phyloP scores from a whole-genome alignment of 2,329 filamentous ascomycete genomes.

The Aspergillus vadensis region DNA sequence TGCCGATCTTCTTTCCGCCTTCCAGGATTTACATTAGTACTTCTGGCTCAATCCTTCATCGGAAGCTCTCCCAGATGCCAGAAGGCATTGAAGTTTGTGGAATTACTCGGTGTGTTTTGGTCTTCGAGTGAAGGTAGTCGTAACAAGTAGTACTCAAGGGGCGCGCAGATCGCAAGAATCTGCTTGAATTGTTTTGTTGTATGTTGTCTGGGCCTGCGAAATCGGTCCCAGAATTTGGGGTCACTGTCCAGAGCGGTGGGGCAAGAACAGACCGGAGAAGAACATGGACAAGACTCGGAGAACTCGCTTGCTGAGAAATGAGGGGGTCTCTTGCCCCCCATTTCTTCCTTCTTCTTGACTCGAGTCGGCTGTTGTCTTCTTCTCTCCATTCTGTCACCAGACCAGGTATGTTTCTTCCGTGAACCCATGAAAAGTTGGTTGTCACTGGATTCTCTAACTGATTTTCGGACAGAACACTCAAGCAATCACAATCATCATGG shows the following conservation, averaged over 20 bases:
- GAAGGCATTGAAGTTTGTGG: too few relatives aligned
- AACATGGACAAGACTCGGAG: background rate
- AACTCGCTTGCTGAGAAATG: background rate
- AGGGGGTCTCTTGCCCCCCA: background rate
- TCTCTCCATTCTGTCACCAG: background rate
- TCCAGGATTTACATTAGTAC: too few relatives aligned
- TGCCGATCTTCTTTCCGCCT: background rate
- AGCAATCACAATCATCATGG: conserved; percentile 26
- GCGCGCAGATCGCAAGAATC: too few relatives aligned
- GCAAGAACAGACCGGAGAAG: background rate
- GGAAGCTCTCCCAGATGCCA: background rate
- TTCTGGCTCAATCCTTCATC: background rate
- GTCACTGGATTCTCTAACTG: background rate
- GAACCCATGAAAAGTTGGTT: background rate
- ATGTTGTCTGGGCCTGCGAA: background rate
- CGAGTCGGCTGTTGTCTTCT: background rate
- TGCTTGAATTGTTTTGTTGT: background rate
- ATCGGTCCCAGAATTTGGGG: conserved; percentile 3
- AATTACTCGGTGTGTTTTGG: too few relatives aligned
- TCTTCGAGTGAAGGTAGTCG: too few relatives aligned
- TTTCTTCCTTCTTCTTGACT: background rate
- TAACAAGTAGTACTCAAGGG: too few relatives aligned
- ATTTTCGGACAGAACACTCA: background rate
- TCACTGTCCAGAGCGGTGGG: background rate
- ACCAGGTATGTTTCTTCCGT: background rate